Evolutionary conservation across 1,284 basidiomycete species (phyloP).

Genomic region (Marasmius oreades): DNA sequence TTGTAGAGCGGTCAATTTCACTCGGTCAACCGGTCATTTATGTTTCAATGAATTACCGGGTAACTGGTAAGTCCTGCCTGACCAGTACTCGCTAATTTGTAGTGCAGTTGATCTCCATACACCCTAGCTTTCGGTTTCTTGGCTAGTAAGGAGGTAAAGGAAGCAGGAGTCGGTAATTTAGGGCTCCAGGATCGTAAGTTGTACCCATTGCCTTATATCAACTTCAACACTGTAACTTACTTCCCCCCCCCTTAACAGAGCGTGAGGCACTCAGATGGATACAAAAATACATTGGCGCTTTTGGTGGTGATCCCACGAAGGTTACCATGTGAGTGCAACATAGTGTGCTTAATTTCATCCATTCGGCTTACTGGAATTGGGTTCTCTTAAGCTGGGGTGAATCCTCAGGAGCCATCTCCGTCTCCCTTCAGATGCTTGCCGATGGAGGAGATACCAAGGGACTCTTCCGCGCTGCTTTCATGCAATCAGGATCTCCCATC

Average conservation of each 20-base stretch:
- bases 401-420: conserved; percentile 53
- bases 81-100: too few species aligned
- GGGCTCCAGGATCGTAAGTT: conserved; percentile 40
- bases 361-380: not conserved
- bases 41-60: conserved; percentile 56
- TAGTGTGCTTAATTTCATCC: too few species aligned
- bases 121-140: conserved; percentile 34
- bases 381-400: conserved; percentile 45
- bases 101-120: not conserved
- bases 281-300: conserved; percentile 57
- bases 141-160: conserved; percentile 38
- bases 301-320: conserved; percentile 60
- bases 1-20: conserved; percentile 46
- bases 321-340: conserved; percentile 48
- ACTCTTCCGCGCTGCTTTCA: conserved; percentile 48
- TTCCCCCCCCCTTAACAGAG: conserved; percentile 33
- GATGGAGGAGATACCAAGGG: conserved; percentile 46
- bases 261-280: conserved; percentile 61
- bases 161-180: conserved; percentile 42
- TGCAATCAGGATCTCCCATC: conserved; percentile 48
- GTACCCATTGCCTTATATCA: not conserved
- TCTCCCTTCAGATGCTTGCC: conserved; percentile 47
- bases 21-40: conserved; percentile 48
- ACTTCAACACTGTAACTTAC: too few species aligned
- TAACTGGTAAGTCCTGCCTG: conserved; percentile 15